phyloP scores from a whole-genome alignment of 106 monocot genomes.

The Acorus calamus region DNA sequence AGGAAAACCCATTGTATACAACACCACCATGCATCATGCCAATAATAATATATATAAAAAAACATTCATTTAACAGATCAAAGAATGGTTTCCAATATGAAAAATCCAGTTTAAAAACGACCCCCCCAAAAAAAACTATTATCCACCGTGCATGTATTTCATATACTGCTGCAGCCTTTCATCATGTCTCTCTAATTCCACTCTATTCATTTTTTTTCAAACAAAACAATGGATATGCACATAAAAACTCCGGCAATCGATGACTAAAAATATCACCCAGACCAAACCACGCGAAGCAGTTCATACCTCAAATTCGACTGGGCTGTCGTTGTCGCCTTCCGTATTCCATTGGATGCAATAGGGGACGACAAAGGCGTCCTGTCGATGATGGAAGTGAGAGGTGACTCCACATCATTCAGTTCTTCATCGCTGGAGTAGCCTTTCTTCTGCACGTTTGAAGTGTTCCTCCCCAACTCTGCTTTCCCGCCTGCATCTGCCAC shows the following conservation, averaged over 20 bases:
- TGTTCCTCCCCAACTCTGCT: constrained; percentile 31
- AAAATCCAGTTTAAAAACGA: too few species aligned
- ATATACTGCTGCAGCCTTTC: too few species aligned
- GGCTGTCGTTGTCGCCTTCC: background rate
- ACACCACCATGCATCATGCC: too few species aligned
- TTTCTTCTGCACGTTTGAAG: constrained; percentile 52
- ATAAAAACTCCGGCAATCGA: background rate
- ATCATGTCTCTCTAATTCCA: too few species aligned
- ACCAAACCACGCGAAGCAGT: constrained; percentile 63
- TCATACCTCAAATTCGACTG: constrained; percentile 32
- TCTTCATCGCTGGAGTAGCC: constrained; percentile 94
- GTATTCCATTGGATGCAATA: background rate
- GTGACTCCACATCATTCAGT: constrained; percentile 64
- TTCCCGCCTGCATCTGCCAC: constrained; percentile 32
- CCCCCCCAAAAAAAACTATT: too few species aligned
- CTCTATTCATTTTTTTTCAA: too few species aligned
- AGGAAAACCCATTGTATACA: too few species aligned
- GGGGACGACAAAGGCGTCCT: constrained; percentile 15
- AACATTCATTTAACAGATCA: too few species aligned
- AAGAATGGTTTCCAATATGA: too few species aligned
- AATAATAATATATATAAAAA: too few species aligned
- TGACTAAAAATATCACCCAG: constrained; percentile 11
- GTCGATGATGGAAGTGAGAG: constrained; percentile 47
- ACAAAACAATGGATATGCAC: too few species aligned
- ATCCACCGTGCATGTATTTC: too few species aligned